Conservation (phyloP, 1,139 yeast species). For the Pichia sp. region DNA sequence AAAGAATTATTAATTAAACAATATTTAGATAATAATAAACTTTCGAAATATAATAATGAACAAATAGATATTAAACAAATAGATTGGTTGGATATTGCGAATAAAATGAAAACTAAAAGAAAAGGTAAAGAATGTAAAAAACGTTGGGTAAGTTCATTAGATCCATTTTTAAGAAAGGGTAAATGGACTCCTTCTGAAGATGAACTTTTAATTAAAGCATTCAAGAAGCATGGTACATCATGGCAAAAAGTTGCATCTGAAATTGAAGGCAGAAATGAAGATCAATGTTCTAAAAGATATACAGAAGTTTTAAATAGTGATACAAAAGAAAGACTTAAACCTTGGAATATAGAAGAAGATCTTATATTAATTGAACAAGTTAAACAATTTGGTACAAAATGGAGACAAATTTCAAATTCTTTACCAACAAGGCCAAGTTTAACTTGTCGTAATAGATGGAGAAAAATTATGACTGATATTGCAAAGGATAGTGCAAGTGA, state of each 20-base stretch:
- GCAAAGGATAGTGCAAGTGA: conserved; percentile 52
- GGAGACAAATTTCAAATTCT: conserved; percentile 74
- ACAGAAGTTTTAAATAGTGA: conserved; percentile 83
- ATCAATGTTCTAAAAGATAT: conserved; percentile 90
- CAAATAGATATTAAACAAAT: conserved; percentile 34
- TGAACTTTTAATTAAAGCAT: conserved; percentile 55
- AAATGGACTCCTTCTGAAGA: conserved; percentile 90
- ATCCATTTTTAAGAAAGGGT: conserved; percentile 77
- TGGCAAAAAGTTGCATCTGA: conserved; percentile 82
- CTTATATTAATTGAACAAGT: conserved; percentile 58
- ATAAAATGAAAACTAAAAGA: conserved; percentile 36
- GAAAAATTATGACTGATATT: conserved; percentile 73
- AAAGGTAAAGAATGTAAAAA: conserved; percentile 68
- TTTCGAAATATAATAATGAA: conserved; percentile 20
- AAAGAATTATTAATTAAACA: conserved; percentile 32
- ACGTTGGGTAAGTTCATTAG: conserved; percentile 74
- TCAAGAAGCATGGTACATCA: conserved; percentile 62
- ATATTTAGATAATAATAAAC: conserved; percentile 13
- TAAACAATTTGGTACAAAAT: conserved; percentile 74
- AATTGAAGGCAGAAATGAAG: conserved; percentile 84
- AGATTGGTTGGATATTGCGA: conserved; percentile 72
- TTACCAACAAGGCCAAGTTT: conserved; percentile 80
- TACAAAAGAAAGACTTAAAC: conserved; percentile 68
- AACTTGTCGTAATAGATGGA: conserved; percentile 89
- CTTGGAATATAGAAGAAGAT: conserved; percentile 81